phyloP scores from a whole-genome alignment of 257 asterid genomes.

The Jacaranda copaia region DNA sequence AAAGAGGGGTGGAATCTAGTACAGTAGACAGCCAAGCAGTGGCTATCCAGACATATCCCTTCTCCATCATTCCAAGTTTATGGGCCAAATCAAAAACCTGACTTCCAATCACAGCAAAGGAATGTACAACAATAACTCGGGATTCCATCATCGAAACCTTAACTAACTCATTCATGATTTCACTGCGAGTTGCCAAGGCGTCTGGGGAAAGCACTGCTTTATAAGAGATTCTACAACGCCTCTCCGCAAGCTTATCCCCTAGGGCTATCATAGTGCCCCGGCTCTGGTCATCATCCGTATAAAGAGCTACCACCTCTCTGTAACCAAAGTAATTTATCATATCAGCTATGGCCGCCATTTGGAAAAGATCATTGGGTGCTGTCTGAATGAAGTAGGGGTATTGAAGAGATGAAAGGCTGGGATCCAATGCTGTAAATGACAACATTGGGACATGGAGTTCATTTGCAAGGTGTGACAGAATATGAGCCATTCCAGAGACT shows the following conservation, averaged over 20 bases:
- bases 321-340: conserved; percentile 64
- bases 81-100: conserved; percentile 60
- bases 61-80: conserved; percentile 71
- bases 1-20: conserved; percentile 56
- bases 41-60: conserved; percentile 86
- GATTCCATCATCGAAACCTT: conserved; percentile 65
- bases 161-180: conserved; percentile 48
- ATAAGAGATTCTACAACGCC: conserved; percentile 67
- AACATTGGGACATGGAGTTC: conserved; percentile 88
- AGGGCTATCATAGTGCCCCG: conserved; percentile 65
- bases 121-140: conserved; percentile 68
- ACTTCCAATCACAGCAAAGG: conserved; percentile 60
- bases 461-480: conserved; percentile 78
- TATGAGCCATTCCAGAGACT: conserved; percentile 78
- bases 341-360: conserved; percentile 83
- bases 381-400: conserved; percentile 87
- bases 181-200: conserved; percentile 42
- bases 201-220: conserved; percentile 70
- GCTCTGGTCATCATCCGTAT: conserved; percentile 74
- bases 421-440: conserved; percentile 85
- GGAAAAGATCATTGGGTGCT: conserved; percentile 75
- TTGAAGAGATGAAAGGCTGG: conserved; percentile 76
- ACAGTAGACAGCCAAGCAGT: conserved; percentile 81
- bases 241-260: conserved; percentile 66
- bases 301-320: conserved; percentile 62